Evolutionary conservation across 2,329 filamentous ascomycete genomes (phyloP).

Genomic region (Colletotrichum paranaense): DNA sequence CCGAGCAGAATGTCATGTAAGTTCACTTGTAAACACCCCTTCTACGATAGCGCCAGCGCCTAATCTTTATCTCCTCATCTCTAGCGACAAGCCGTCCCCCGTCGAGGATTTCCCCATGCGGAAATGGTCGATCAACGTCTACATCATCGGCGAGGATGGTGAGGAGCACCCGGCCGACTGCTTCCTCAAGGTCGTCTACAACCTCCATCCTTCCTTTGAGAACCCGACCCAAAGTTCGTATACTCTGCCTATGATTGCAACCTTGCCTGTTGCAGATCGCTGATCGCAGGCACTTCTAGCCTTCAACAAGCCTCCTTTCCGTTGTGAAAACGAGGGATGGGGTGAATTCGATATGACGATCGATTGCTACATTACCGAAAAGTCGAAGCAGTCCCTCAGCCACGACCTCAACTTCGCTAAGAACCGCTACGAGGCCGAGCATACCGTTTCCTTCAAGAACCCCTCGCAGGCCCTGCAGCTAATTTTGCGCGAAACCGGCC

Average conservation of each 20-base stretch:
- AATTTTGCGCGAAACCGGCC: slow-evolving; percentile 83
- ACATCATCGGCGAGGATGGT: slow-evolving; percentile 85
- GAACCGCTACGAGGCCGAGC: slow-evolving; percentile 83
- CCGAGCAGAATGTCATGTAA: slow-evolving; percentile 90
- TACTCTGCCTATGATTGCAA: slow-evolving; percentile 4
- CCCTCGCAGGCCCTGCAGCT: slow-evolving; percentile 87
- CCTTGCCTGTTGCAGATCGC: background rate
- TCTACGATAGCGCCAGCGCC: slow-evolving; percentile 2
- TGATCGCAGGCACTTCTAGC: slow-evolving; percentile 57
- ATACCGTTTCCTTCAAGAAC: slow-evolving; percentile 89
- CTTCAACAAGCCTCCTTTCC: slow-evolving; percentile 87
- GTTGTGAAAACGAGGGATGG: slow-evolving; percentile 94
- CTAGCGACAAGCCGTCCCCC: slow-evolving; percentile 81
- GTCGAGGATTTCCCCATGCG: slow-evolving; percentile 93
- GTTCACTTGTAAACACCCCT: slow-evolving; percentile 21
- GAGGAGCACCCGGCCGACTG: slow-evolving; percentile 84
- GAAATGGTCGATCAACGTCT: slow-evolving; percentile 89
- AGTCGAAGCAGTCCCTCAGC: slow-evolving; percentile 81
- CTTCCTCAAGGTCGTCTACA: slow-evolving; percentile 94
- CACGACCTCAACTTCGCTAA: slow-evolving; percentile 95
- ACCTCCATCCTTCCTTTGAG: slow-evolving; percentile 93
- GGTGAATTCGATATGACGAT: slow-evolving; percentile 98
- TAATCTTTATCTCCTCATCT: slow-evolving; percentile 35
- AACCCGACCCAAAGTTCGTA: slow-evolving; percentile 85
- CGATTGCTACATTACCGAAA: slow-evolving; percentile 84